Evolutionary conservation across 495 filamentous ascomycete species (phyloP).

Genomic region (Penicillium silybi): DNA sequence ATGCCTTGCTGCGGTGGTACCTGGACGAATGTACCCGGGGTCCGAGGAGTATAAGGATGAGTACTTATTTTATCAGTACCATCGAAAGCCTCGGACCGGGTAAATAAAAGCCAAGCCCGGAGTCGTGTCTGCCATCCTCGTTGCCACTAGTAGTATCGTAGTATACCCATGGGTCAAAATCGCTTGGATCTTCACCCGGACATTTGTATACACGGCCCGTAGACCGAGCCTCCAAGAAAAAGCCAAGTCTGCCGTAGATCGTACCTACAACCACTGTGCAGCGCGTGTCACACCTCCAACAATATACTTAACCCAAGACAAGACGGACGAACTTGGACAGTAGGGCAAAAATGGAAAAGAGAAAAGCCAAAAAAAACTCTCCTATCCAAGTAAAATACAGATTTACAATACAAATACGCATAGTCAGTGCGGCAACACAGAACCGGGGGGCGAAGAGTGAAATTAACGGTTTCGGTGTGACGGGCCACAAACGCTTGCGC

Average conservation of each 20-base stretch:
- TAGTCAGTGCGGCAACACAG: neutral
- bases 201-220: neutral
- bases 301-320: no score
- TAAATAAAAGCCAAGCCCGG: neutral
- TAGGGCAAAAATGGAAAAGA: neutral
- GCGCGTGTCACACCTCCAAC: conserved; percentile 1
- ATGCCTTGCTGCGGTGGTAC: neutral
- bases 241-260: neutral
- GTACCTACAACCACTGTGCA: neutral
- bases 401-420: neutral
- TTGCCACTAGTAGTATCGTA: neutral
- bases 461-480: conserved; percentile 27
- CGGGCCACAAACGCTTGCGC: conserved; percentile 32
- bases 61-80: no score
- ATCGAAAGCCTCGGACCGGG: no score
- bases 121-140: neutral
- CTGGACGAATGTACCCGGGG: neutral
- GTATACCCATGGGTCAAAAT: neutral
- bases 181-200: neutral
- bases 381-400: conserved; percentile 1
- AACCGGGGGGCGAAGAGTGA: neutral
- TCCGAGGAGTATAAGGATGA: no score
- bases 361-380: neutral
- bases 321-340: no score
- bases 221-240: neutral